Evolutionary conservation across 768 basidiomycete genomes (phyloP), one percentile per base, ranked within the genome.

Genomic region (Boletus reticuloceps): DNA sequence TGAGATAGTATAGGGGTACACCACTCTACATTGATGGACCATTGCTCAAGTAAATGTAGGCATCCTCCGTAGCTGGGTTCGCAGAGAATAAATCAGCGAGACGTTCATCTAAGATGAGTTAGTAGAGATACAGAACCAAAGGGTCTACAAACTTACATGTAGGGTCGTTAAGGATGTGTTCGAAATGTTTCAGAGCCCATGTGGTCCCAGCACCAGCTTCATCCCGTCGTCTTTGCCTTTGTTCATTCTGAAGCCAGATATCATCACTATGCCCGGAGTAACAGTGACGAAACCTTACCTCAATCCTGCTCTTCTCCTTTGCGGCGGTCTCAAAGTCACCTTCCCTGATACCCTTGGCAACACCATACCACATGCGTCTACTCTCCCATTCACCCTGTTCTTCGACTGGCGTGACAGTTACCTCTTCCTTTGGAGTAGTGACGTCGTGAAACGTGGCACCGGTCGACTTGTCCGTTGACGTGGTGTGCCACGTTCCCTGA

Each of bases 281-380:
- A 16, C 3, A 27, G 27, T 13, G 25, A 10, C 13, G 27, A 20
- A 37, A 34, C 1, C 71, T 73, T 55, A 89, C 93, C 88, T 98
- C 96, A 45, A 98, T 94, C 72, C 85, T 81, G 45, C 79, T 81
- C 84, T 99, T 98, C 69, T 94, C 96, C 61, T 72, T 76, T 56
- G 88, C 88, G 5, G 96, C 96, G n/a, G 78, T 73, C 49, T 99
- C 96, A 67, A 94, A 98, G 66, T 98, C 92, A 14, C 91, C 90
- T 54, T 87, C 88, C 52, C 88, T 75, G 56, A 98, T 98, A 14
- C 96, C 96, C 68, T 89, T 89, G 20, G 94, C 87, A 22, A 98
- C 96, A 45, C 81, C 77, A 58, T 75, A 71, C 96, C 96, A 98
- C 55, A 97, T 75, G 63, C 79, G 79, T 62, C 96, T 78, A 55